These are phyloP conservation scores for Syzygium aqueum DNA, from an alignment of 345 rosid genomes.

Conservation along the genomic window DNA sequence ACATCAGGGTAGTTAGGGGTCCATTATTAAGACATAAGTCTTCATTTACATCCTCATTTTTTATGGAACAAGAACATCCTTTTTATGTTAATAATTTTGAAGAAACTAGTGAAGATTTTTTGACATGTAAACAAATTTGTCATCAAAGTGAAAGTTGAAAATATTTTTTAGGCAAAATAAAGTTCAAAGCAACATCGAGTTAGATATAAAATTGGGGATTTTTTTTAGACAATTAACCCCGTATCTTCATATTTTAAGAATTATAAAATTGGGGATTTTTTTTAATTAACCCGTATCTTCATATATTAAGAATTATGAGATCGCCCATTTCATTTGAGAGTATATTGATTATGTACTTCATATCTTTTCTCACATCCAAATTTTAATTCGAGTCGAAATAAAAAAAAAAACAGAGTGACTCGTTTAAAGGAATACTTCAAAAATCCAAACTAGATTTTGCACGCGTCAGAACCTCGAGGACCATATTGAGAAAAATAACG, in stretches of 20 bases:
- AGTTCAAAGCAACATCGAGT: too few relatives aligned
- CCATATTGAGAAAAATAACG: not conserved
- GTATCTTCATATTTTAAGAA: not conserved
- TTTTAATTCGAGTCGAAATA: not conserved
- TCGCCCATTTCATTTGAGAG: not conserved
- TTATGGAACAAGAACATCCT: rapidly evolving
- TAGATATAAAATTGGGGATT: too few relatives aligned
- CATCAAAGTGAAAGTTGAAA: not conserved
- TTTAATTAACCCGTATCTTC: rapidly evolving
- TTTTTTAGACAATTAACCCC: too few relatives aligned
- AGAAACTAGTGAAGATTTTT: rapidly evolving
- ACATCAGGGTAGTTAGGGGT: not conserved
- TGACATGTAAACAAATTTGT: rapidly evolving
- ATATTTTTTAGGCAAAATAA: too few relatives aligned
- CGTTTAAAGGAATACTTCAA: not conserved
- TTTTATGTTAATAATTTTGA: not conserved
- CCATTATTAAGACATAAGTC: not conserved
- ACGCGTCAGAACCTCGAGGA: not conserved
- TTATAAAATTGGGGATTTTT: not conserved
- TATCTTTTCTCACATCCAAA: not conserved
- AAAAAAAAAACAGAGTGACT: not conserved
- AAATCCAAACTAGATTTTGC: not conserved
- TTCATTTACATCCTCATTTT: rapidly evolving
- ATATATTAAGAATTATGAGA: not conserved
- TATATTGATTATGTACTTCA: too few relatives aligned